These are phyloP conservation scores for Primulina tabacum DNA, from an alignment of 257 asterid genomes.

Conservation along the genomic window DNA sequence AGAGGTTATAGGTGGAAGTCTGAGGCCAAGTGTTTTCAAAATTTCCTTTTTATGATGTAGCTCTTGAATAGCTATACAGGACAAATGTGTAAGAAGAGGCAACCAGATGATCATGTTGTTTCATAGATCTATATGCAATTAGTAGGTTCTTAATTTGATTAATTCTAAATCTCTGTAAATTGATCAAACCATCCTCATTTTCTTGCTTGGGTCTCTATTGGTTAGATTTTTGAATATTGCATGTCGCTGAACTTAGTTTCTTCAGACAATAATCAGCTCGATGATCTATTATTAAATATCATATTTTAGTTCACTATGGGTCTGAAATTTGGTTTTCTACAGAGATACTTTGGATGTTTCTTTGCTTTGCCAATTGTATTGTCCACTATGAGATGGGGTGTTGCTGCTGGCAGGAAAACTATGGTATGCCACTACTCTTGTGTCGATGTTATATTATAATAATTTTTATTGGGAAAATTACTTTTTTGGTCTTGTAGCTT, in stretches of 20 bases:
- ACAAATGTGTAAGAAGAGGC: background rate
- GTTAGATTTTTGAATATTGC: background rate
- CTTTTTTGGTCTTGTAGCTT: no score
- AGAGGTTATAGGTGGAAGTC: background rate
- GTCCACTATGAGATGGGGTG: conserved; percentile 92
- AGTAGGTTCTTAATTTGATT: background rate
- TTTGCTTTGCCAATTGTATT: conserved; percentile 88
- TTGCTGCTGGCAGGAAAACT: conserved; percentile 89
- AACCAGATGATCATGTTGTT: background rate
- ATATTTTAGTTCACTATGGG: background rate
- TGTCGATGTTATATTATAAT: conserved; percentile 6
- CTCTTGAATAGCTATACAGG: background rate
- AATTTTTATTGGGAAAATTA: background rate
- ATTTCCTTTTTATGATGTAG: background rate
- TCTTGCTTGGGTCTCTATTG: background rate
- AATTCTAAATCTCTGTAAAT: background rate
- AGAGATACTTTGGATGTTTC: conserved; percentile 90
- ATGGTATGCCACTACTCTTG: conserved; percentile 46
- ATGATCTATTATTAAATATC: background rate
- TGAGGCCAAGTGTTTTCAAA: background rate
- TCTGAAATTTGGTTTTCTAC: conserved; percentile 29
- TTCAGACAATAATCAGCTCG: no score
- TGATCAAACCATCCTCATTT: background rate
- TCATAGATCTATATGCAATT: background rate
- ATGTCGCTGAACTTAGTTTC: no score